Percentiles rank a stretch among this genome's conserved stretches.
phyloP scores from a whole-genome alignment of 495 filamentous ascomycete species.

The Podospora fimiseda region DNA sequence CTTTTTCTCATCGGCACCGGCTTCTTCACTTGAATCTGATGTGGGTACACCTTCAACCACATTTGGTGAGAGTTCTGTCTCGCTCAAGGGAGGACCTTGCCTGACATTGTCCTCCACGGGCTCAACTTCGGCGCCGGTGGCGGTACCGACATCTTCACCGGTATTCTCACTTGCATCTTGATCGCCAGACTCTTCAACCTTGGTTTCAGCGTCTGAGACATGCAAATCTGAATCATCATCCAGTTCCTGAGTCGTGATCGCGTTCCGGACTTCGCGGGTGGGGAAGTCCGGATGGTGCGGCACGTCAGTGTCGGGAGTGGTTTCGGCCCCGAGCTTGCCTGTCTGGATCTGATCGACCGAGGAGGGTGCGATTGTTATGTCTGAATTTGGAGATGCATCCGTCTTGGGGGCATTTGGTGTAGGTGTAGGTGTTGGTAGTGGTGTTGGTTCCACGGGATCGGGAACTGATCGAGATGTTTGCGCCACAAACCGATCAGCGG shows the following conservation, averaged over 20 bases:
- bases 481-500: background rate
- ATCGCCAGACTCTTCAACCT: background rate
- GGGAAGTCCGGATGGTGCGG: conserved; percentile 18
- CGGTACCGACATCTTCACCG: conserved; percentile 18
- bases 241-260: conserved; percentile 4
- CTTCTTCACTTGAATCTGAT: background rate
- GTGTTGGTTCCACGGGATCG: background rate
- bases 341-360: background rate
- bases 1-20: too few species aligned
- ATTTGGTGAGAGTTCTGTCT: too few species aligned
- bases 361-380: background rate
- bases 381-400: background rate
- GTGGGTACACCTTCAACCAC: background rate
- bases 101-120: background rate
- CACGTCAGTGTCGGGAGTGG: conserved; percentile 1
- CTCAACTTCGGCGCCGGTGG: conserved; percentile 5
- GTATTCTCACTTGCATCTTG: background rate
- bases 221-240: background rate
- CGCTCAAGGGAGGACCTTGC: too few species aligned
- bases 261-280: conserved; percentile 14
- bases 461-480: background rate
- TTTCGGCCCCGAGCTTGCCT: conserved; percentile 20
- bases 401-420: background rate
- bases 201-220: background rate
- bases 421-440: conserved; percentile 4